Percentiles rank a stretch among this genome's conserved stretches.
These are phyloP conservation scores for Kwoniella dejecticola DNA, from an alignment of 768 basidiomycete species.

Conservation along the genomic window DNA sequence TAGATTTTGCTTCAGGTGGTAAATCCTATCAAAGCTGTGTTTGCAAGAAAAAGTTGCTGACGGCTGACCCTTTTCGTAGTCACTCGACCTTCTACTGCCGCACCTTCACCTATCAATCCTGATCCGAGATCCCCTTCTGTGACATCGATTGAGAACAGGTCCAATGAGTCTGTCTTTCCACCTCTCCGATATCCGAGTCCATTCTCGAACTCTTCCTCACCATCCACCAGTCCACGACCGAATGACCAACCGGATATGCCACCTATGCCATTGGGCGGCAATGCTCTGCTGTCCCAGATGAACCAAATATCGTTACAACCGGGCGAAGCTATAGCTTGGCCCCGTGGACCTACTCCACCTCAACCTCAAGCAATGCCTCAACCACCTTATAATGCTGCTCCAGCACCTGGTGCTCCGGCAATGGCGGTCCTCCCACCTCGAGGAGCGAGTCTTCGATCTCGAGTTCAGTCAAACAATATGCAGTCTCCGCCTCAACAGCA, in stretches of 20 bases:
- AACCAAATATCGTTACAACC: conserved; percentile 40
- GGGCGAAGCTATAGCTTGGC: conserved; percentile 38
- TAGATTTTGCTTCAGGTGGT: conserved; percentile 76
- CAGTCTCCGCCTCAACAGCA: conserved; percentile 12
- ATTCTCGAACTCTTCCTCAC: conserved; percentile 44
- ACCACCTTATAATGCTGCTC: not conserved
- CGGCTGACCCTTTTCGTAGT: not conserved
- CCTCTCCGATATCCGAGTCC: conserved; percentile 46
- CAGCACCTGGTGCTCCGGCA: conserved; percentile 14
- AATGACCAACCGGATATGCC: conserved; percentile 20
- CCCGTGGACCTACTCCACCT: conserved; percentile 32
- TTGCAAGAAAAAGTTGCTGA: not conserved
- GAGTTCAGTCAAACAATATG: conserved; percentile 21
- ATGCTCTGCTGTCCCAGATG: conserved; percentile 42
- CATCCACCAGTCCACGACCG: conserved; percentile 36
- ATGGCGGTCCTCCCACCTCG: conserved; percentile 38
- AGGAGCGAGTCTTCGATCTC: conserved; percentile 41
- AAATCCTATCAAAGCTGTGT: conserved; percentile 56
- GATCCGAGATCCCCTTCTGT: conserved; percentile 42
- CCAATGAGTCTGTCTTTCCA: conserved; percentile 30
- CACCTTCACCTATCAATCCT: conserved; percentile 24
- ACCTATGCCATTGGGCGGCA: conserved; percentile 34
- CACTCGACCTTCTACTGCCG: conserved; percentile 32
- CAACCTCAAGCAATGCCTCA: conserved; percentile 21
- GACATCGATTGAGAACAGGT: conserved; percentile 32